Percentiles rank a stretch among this genome's conserved stretches.
Evolutionary conservation across 768 basidiomycete species (phyloP).

Genomic region (Cyathus striatus): DNA sequence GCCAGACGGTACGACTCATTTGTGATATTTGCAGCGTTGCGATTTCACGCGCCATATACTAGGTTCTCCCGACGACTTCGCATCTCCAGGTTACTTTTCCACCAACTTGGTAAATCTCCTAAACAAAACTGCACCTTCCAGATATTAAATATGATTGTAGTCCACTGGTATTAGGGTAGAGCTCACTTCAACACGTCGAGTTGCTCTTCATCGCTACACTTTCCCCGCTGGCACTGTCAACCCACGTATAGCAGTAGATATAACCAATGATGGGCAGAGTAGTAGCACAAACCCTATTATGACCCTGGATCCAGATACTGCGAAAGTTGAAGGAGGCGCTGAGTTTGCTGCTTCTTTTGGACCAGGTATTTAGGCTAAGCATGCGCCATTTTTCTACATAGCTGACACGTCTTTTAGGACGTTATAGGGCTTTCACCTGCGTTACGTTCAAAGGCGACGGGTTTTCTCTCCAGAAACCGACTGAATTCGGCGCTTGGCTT

Average conservation of each 20-base stretch:
- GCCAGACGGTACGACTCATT: conserved; percentile 34
- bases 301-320: conserved; percentile 41
- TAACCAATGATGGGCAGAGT: conserved; percentile 56
- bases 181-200: conserved; percentile 52
- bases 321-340: conserved; percentile 43
- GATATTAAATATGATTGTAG: background rate
- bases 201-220: conserved; percentile 56
- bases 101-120: conserved; percentile 42
- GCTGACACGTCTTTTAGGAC: conserved; percentile 20
- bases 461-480: conserved; percentile 37
- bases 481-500: conserved; percentile 53
- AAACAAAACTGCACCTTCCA: background rate
- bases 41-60: background rate
- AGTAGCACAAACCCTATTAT: conserved; percentile 45
- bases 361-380: too few relatives aligned
- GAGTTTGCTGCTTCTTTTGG: conserved; percentile 55
- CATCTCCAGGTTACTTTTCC: conserved; percentile 64
- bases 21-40: background rate
- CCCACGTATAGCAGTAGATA: conserved; percentile 54
- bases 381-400: too few relatives aligned
- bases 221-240: conserved; percentile 40
- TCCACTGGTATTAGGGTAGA: conserved; percentile 50
- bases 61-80: conserved; percentile 57
- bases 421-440: conserved; percentile 55
- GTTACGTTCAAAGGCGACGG: conserved; percentile 56